Conservation (phyloP, 768 basidiomycete genomes). For the Termitomyces sp. region DNA sequence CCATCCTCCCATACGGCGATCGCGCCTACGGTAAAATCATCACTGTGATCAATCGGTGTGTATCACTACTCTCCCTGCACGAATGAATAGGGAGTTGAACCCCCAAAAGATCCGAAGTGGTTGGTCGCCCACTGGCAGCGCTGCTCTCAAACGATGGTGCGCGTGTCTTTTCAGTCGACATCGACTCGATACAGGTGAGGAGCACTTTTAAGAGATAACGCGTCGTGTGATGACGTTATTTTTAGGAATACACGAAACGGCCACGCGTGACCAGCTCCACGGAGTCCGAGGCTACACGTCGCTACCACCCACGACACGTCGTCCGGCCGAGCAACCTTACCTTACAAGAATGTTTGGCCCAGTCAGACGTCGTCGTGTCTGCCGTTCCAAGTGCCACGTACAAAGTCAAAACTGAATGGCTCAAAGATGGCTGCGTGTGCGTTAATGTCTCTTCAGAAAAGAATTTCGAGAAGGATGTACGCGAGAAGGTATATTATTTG, state of each 20-base stretch:
- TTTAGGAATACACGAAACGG: constrained; percentile 88
- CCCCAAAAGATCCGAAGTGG: constrained; percentile 80
- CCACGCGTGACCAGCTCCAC: constrained; percentile 44
- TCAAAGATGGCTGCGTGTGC: constrained; percentile 94
- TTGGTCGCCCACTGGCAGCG: constrained; percentile 95
- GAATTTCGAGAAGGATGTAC: constrained; percentile 92
- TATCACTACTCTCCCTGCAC: neutral
- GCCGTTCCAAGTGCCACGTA: constrained; percentile 86
- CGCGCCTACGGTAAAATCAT: constrained; percentile 91
- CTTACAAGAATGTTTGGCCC: constrained; percentile 74
- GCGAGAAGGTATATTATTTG: constrained; percentile 66
- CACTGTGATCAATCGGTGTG: constrained; percentile 89
- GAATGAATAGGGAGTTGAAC: constrained; percentile 9
- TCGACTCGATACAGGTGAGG: constrained; percentile 83
- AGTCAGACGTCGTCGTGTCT: constrained; percentile 91
- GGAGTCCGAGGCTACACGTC: constrained; percentile 36
- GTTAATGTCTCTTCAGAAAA: constrained; percentile 93
- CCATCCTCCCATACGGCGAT: constrained; percentile 88
- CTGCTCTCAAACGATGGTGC: constrained; percentile 96
- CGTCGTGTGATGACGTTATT: neutral
- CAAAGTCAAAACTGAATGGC: constrained; percentile 83
- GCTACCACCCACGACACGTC: constrained; percentile 83
- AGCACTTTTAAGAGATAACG: neutral
- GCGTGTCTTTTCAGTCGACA: constrained; percentile 91
- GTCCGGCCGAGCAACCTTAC: constrained; percentile 66